Evolutionary conservation across 148 eudicot genomes (phyloP).

Genomic region (Heliosperma pusillum): DNA sequence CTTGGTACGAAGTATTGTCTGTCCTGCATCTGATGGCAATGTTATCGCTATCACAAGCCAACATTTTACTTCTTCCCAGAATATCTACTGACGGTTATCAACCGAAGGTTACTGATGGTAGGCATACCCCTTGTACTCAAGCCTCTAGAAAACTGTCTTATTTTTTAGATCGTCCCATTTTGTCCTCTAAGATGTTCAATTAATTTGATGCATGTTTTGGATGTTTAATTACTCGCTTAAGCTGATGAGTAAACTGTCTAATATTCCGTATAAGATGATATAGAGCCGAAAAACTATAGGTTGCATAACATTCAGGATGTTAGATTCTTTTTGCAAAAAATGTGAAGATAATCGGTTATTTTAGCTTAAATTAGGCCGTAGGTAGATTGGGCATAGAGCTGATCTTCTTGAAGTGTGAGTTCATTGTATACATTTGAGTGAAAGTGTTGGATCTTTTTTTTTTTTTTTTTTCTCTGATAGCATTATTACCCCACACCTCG

Average conservation of each 20-base stretch:
- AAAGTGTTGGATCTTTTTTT: background rate
- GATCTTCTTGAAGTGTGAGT: background rate
- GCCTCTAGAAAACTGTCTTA: background rate
- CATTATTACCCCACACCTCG: background rate
- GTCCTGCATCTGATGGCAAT: conserved; percentile 94
- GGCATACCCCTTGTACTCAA: conserved; percentile 17
- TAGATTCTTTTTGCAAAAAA: background rate
- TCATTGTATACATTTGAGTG: background rate
- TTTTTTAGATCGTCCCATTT: background rate
- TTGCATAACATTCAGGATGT: background rate
- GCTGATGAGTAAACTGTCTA: too few species aligned
- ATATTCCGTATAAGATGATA: background rate
- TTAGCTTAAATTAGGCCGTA: background rate
- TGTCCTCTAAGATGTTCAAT: background rate
- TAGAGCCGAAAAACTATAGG: background rate
- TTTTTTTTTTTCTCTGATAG: background rate
- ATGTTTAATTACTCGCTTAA: background rate
- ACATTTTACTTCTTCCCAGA: conserved; percentile 89
- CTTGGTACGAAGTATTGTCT: conserved; percentile 96
- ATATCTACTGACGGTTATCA: conserved; percentile 83
- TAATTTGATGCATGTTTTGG: background rate
- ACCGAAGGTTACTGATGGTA: conserved; percentile 95
- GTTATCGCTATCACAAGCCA: conserved; percentile 80
- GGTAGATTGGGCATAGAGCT: background rate
- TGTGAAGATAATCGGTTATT: background rate